Conservation (phyloP, 805 yeast genomes). For the Ogataea nakhonphanomensis region DNA sequence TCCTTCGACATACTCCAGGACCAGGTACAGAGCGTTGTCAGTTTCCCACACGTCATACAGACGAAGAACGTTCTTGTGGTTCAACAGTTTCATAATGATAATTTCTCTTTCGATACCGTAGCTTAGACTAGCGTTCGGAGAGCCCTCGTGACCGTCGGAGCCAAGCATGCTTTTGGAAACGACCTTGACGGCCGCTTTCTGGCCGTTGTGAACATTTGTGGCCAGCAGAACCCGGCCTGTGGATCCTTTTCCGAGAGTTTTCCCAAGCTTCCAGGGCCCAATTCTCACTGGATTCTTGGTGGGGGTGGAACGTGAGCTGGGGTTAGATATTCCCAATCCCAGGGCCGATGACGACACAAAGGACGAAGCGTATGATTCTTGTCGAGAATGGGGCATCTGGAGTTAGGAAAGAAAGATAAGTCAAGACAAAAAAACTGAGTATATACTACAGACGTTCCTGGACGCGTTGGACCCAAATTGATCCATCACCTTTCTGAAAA, state of each 20-base stretch:
- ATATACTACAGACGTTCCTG: not conserved
- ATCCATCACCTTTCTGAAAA: conserved; percentile 7
- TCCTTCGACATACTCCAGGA: conserved; percentile 93
- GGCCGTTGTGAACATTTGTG: conserved; percentile 76
- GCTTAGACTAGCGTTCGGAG: conserved; percentile 52
- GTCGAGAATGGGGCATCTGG: conserved; percentile 48
- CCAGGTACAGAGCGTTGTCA: conserved; percentile 75
- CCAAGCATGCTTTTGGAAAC: conserved; percentile 81
- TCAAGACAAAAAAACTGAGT: not conserved
- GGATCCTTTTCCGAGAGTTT: conserved; percentile 94
- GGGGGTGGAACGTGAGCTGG: conserved; percentile 17
- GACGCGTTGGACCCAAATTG: conserved; percentile 10
- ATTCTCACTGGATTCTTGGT: conserved; percentile 43
- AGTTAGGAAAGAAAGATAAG: conserved; percentile 3
- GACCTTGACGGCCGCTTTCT: conserved; percentile 93
- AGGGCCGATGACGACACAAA: conserved; percentile 43
- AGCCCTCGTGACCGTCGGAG: conserved; percentile 12
- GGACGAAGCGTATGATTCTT: conserved; percentile 57
- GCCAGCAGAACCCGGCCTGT: conserved; percentile 95
- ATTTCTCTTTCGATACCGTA: conserved; percentile 87
- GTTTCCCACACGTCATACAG: conserved; percentile 87
- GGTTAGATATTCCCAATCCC: conserved; percentile 30
- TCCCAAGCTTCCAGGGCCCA: conserved; percentile 96
- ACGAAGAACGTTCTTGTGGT: conserved; percentile 76
- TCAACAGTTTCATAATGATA: conserved; percentile 76